Evolutionary conservation across 164 flowering plant genomes (phyloP).

Genomic region (Chloranthus sessilifolius): DNA sequence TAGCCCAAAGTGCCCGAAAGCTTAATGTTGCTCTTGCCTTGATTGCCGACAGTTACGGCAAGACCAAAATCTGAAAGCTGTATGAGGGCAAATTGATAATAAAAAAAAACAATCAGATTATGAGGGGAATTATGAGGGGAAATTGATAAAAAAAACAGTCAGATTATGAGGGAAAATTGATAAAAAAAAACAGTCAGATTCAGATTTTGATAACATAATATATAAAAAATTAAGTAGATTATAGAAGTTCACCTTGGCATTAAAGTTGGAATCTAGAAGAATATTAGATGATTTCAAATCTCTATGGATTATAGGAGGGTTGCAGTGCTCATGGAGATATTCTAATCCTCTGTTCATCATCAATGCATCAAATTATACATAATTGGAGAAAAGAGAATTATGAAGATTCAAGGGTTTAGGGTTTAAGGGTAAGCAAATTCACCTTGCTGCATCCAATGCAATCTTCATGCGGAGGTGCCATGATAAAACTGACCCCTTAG

Average conservation of each 20-base stretch:
- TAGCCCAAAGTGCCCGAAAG: slow-evolving; percentile 92
- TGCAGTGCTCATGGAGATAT: slow-evolving; percentile 86
- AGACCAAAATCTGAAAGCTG: slow-evolving; percentile 97
- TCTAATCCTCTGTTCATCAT: slow-evolving; percentile 77
- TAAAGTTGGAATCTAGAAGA: slow-evolving; percentile 85
- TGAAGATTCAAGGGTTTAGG: neutral
- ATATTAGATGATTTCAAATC: slow-evolving; percentile 96
- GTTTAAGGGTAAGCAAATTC: neutral
- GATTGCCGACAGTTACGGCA: slow-evolving; percentile 57
- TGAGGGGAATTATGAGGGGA: too few species aligned
- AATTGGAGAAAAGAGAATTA: slow-evolving; percentile 1
- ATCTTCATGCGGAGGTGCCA: slow-evolving; percentile 91
- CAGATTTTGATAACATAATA: too few species aligned
- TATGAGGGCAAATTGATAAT: slow-evolving; percentile 4
- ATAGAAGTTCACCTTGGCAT: slow-evolving; percentile 61
- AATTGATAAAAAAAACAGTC: too few species aligned
- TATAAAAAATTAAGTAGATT: neutral
- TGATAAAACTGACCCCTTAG: slow-evolving; percentile 63
- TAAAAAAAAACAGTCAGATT: too few species aligned
- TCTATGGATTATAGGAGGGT: slow-evolving; percentile 90
- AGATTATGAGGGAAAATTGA: too few species aligned
- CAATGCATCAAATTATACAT: slow-evolving; percentile 1
- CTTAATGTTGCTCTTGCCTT: slow-evolving; percentile 57
- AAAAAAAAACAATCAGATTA: too few species aligned
- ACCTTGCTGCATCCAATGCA: slow-evolving; percentile 96